A percentile compares a stretch with the other conserved stretches of the same genome.
These are phyloP conservation scores for Sungouiozyma intestinalis DNA, from an alignment of 805 yeast species.

Conservation along the genomic window DNA sequence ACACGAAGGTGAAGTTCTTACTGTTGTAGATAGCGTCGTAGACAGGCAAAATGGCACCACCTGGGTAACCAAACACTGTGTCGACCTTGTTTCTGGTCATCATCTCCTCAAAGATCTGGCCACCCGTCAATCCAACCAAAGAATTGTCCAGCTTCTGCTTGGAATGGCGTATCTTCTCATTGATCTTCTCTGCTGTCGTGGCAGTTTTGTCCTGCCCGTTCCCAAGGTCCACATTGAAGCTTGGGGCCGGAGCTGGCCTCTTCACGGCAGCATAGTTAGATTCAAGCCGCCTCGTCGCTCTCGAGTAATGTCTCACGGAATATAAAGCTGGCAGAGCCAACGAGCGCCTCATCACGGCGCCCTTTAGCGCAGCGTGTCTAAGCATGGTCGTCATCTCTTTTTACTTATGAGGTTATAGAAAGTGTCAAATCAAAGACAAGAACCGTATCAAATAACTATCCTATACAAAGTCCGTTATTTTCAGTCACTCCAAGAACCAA, in stretches of 20 bases:
- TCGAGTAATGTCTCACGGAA: neutral
- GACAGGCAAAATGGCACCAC: constrained; percentile 97
- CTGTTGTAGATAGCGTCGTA: constrained; percentile 95
- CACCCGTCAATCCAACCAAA: constrained; percentile 93
- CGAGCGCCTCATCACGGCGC: neutral
- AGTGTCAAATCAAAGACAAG: no score
- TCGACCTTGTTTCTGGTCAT: constrained; percentile 94
- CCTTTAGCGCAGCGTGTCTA: neutral
- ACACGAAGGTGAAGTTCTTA: constrained; percentile 74
- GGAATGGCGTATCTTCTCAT: constrained; percentile 3
- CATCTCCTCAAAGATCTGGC: constrained; percentile 98
- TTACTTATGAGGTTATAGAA: no score
- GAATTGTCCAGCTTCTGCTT: constrained; percentile 56
- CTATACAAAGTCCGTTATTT: no score
- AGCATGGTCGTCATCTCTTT: no score
- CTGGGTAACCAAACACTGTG: constrained; percentile 95
- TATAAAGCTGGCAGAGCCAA: neutral
- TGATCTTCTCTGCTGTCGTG: neutral
- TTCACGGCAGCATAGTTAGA: neutral
- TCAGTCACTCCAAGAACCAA: no score
- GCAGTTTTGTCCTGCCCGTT: neutral
- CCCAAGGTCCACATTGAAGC: constrained; percentile 22
- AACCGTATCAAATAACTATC: no score
- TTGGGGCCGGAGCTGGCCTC: constrained; percentile 31
- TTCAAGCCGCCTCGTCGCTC: neutral